Evolutionary conservation across 805 yeast species (phyloP), one percentile per base, ranked within the genome.

Genomic region (Debaryomyces tyrocola): DNA sequence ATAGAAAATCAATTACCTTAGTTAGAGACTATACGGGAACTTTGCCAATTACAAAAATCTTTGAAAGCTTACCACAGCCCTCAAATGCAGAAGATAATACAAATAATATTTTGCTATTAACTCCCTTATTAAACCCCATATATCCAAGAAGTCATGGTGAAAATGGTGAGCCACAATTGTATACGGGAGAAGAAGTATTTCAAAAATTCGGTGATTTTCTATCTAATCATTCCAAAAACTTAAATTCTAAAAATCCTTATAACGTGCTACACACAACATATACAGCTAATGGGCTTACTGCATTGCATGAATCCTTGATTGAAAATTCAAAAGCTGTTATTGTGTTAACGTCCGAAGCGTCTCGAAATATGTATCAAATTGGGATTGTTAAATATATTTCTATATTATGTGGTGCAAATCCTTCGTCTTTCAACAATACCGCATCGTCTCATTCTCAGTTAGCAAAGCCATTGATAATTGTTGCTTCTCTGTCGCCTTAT

Each of bases 401-500:
- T 2, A 69, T 79, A 15, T 64, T 81, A 12, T 82, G 87, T 58
- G 78, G 80, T 8, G 78, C 77, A 0, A 59, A 64, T 36, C 75
- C 78, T 3, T 51, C 53, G 31, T 55, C 62, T 2, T 57, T 64
- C 39, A 54, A 51, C 15, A 62, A 52, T 36, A 47, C 56, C 5
- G 42, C 38, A 8, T 43, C 51, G 2, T 51, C 57, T 6, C 48
- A 51, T 29, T 50, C 60, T 18, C 67, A 69, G 50, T 50, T 69
- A 12, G 46, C 68, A 21, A 80, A 79, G 53, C 85, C 85, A 4
- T 64, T 82, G 55, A 69, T 82, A 10, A 73, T 80, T 3, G 71
- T 81, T n/a, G 83, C 85, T 4, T 82, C 84, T 0, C 77, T 81
- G 47, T 77, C 83, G 4, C 87, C 87, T 1, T 81, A 79, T 53